Base-by-base conservation (phyloP, 1,284 basidiomycete genomes). In the Fomitopsis pinicola region DNA sequence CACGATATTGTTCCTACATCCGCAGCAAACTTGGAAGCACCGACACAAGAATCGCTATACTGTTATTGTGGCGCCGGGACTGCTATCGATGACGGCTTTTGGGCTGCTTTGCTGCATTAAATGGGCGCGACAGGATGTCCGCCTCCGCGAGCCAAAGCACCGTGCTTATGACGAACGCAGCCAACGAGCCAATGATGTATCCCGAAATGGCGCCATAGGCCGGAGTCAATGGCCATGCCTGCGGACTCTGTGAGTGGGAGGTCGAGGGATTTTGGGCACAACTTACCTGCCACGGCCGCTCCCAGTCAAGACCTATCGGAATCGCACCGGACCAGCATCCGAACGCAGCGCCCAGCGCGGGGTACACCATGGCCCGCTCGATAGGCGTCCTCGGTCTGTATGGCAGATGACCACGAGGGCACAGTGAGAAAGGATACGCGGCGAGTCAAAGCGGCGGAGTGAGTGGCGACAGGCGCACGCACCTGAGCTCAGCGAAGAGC, bases 261-360 rank as follows among this genome's bases (percentile, higher is more conserved):
- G 35, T 19, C 8, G n/a, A 19, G 35, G 22, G 35, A 19, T 12
- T 54, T 22, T 17, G 15, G 55, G 36, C n/a, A 54, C 50, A 28
- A 73, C 84, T 61, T 59, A 92, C 94, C 88, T 97, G 95, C 95
- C 95, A 97, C 10, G 94, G 92, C 55, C 94, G 82, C 72, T 95
- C 95, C 95, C 95, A 98, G 74, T 98, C 95, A 8, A 98, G 84
- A 0, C 93, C 89, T 59, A 95, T 87, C 0, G 92, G 91, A 46
- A 95, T 80, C 2, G 83, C 86, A 17, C 94, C 94, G 7, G 84
- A 52, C 94, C 94, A 97, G 44, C 84, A 81, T 6, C 94, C 94
- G 14, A 88, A 28, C 22, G 89, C 66, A 1, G 91, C 78, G n/a
- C 92, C 92, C 19, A 89, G 68, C 3, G 84, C 80, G 10, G 95